Base-by-base conservation (phyloP, 371 early-diverging fungal species). In the Saksenaea oblongispora region DNA sequence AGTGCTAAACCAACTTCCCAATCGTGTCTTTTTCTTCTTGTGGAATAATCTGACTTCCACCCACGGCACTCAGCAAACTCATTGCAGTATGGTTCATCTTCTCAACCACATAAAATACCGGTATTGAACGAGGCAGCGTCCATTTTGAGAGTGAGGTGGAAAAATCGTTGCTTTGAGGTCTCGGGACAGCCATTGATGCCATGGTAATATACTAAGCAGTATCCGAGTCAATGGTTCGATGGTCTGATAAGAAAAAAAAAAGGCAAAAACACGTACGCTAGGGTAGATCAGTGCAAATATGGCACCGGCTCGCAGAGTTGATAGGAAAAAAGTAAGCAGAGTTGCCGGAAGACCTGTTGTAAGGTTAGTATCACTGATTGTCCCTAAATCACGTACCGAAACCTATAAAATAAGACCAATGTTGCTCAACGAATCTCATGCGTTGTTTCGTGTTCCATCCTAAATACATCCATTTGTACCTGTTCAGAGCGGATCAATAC, bases 221-320 rank as follows among this genome's bases (percentile, higher is more conserved):
- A n/a, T n/a, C n/a, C n/a, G n/a, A n/a, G n/a, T n/a, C n/a, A n/a
- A n/a, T n/a, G n/a, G n/a, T n/a, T n/a, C n/a, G n/a, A n/a, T n/a
- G n/a, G n/a, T n/a, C n/a, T n/a, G n/a, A n/a, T n/a, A n/a, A n/a
- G n/a, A n/a, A n/a, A n/a, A n/a, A n/a, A n/a, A n/a, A n/a, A n/a
- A 27, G 54, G 2, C 22, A 58, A 31, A 15, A 8, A 24, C 15
- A 64, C 75, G 69, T 76, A 84, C 84, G 58, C 69, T 55, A n/a
- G 84, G 84, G 62, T 78, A 84, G 10, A 79, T 54, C 3, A 84
- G 39, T 5, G 84, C 80, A 62, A 80, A 84, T 17, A 84, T 73
- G 14, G 74, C 82, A 2, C 74, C 76, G 34, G 80, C 67, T 24
- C 75, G 64, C 17, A 84, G 47, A 3, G 76, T 67, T 18, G 82